Percentiles rank a stretch among this genome's conserved stretches.
Evolutionary conservation across 2,329 filamentous ascomycete genomes (phyloP).

Genomic region (Colletotrichum liriopes): DNA sequence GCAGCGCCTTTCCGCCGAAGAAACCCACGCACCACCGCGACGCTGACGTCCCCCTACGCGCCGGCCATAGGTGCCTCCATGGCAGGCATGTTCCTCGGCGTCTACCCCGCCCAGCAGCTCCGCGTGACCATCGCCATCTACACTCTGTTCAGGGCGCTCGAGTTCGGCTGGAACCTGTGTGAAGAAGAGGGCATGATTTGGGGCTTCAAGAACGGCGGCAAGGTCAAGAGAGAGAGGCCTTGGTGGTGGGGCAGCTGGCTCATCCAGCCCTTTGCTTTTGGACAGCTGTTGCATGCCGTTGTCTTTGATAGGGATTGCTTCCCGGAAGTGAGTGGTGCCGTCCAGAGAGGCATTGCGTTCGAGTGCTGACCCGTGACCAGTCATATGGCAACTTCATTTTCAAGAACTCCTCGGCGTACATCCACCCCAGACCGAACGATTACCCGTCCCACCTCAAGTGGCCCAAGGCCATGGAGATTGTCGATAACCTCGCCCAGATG

Average conservation of each 20-base stretch:
- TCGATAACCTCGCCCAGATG: constrained; percentile 87
- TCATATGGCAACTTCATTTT: constrained; percentile 69
- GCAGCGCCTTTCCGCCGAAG: constrained; percentile 85
- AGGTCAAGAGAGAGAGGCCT: constrained; percentile 76
- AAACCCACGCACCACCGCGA: constrained; percentile 82
- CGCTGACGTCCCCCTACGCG: constrained; percentile 86
- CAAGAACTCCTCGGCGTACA: constrained; percentile 83
- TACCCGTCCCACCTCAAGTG: constrained; percentile 79
- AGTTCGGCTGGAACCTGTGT: constrained; percentile 88
- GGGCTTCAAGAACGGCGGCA: constrained; percentile 67
- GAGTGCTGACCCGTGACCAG: constrained; percentile 41
- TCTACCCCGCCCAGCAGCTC: constrained; percentile 77
- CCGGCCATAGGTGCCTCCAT: constrained; percentile 93
- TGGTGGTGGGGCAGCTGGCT: constrained; percentile 91
- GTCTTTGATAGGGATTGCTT: constrained; percentile 85
- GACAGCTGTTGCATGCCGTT: constrained; percentile 82
- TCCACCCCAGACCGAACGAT: constrained; percentile 79
- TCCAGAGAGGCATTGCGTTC: background rate
- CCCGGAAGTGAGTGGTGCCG: constrained; percentile 65
- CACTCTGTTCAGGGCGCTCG: constrained; percentile 83
- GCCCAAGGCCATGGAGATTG: constrained; percentile 82
- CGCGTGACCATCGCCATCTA: constrained; percentile 89
- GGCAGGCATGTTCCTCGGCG: constrained; percentile 85
- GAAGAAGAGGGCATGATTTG: constrained; percentile 81
- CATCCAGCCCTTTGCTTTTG: constrained; percentile 82